Conservation (phyloP, 768 basidiomycete species). For the Russula ochroleuca region DNA sequence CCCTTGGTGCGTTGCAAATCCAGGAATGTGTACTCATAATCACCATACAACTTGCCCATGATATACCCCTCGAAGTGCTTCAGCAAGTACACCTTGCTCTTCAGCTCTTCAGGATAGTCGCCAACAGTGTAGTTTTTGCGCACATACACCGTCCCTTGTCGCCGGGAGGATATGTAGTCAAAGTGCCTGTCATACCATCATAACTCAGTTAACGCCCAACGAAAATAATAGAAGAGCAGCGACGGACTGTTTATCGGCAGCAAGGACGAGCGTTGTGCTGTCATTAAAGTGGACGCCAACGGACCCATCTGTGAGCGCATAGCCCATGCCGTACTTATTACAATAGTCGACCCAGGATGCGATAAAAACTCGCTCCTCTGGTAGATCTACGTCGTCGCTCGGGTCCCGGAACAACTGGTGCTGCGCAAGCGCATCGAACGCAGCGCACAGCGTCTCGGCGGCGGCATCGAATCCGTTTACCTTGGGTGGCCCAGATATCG, state of each 20-base stretch:
- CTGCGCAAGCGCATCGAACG: conserved; percentile 62
- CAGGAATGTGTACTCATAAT: conserved; percentile 78
- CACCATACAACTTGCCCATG: conserved; percentile 81
- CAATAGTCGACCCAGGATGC: conserved; percentile 99
- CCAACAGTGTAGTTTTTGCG: conserved; percentile 68
- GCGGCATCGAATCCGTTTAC: conserved; percentile 66
- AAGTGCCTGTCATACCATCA: conserved; percentile 56
- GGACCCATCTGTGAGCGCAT: conserved; percentile 91
- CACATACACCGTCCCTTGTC: conserved; percentile 60
- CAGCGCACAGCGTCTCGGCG: conserved; percentile 46
- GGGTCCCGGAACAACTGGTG: conserved; percentile 69
- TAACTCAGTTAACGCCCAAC: conserved; percentile 4
- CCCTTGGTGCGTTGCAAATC: conserved; percentile 66
- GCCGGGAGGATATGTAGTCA: conserved; percentile 76
- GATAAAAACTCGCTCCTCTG: conserved; percentile 80
- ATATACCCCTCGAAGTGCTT: conserved; percentile 95
- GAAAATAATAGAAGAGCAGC: background rate
- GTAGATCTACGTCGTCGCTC: conserved; percentile 47
- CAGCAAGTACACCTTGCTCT: conserved; percentile 86
- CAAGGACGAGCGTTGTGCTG: conserved; percentile 78
- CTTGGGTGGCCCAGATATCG: conserved; percentile 32
- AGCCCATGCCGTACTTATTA: conserved; percentile 99
- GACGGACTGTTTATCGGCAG: conserved; percentile 81
- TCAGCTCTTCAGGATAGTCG: conserved; percentile 74
- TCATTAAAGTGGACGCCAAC: conserved; percentile 98